These are phyloP conservation scores for Neonectria coccinea DNA, from an alignment of 2,329 filamentous ascomycete species.

Conservation along the genomic window DNA sequence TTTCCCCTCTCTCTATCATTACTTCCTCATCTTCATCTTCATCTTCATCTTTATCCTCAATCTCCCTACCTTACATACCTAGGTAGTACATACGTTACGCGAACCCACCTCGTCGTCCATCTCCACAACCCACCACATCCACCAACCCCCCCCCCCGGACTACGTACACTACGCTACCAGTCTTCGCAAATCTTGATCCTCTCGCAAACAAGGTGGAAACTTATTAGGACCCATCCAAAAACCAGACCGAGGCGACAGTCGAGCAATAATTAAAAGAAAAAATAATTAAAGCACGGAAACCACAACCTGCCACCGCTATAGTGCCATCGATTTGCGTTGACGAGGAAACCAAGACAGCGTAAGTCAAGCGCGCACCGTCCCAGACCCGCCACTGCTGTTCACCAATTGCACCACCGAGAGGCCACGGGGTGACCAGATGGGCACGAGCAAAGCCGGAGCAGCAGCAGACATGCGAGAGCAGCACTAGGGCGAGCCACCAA, in stretches of 20 bases:
- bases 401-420: constrained; percentile 2
- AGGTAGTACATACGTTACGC: not conserved
- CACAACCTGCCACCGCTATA: not conserved
- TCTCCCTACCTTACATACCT: not conserved
- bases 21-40: not conserved
- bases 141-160: not conserved
- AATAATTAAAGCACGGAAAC: not conserved
- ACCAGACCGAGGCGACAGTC: not conserved
- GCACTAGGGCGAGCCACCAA: constrained; percentile 8
- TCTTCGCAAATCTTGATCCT: constrained; percentile 1
- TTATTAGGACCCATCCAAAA: no score
- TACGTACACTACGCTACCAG: not conserved
- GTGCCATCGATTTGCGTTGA: not conserved
- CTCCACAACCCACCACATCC: not conserved
- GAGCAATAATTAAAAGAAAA: not conserved
- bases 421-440: constrained; percentile 1
- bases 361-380: constrained; percentile 7
- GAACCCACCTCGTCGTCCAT: not conserved
- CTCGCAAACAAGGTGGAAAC: not conserved
- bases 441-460: not conserved
- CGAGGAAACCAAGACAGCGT: constrained; percentile 4
- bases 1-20: not conserved
- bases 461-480: not conserved
- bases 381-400: constrained; percentile 6
- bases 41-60: not conserved